Conservation (phyloP, 140 eudicot species). For the Cichorium intybus region DNA sequence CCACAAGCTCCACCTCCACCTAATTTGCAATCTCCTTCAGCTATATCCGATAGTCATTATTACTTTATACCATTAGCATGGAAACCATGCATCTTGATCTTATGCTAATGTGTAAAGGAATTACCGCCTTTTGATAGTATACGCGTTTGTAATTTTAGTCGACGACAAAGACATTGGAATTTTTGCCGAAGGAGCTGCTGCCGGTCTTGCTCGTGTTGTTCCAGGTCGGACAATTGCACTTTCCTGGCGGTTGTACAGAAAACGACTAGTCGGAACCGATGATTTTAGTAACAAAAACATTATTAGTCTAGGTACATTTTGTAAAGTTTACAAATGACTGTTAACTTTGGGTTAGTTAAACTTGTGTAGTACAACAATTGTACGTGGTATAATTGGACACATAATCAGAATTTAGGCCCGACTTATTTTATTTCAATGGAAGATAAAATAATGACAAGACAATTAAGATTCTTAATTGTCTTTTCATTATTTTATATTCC, state of each 20-base stretch:
- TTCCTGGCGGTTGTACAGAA: constrained; percentile 51
- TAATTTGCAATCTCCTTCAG: constrained; percentile 44
- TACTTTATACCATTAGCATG: not conserved
- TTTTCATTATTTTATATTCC: no score
- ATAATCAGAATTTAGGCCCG: no score
- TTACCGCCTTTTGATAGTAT: not conserved
- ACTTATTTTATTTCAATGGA: no score
- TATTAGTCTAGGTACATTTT: constrained; percentile 64
- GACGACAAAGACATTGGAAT: constrained; percentile 50
- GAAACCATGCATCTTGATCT: not conserved
- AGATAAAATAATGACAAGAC: no score
- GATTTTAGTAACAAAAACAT: constrained; percentile 54
- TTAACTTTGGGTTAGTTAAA: no score
- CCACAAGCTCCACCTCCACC: constrained; percentile 56
- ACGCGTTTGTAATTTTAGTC: constrained; percentile 25
- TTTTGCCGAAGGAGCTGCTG: constrained; percentile 75
- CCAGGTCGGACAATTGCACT: constrained; percentile 68
- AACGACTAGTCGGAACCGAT: constrained; percentile 63
- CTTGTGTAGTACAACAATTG: not conserved
- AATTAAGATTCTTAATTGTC: no score
- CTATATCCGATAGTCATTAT: not conserved
- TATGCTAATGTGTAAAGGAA: not conserved
- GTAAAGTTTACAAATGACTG: constrained; percentile 62
- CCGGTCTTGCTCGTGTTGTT: constrained; percentile 62
- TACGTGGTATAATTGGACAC: not conserved